Evolutionary conservation across 495 filamentous ascomycete genomes (phyloP), one percentile per base, ranked within the genome.

Genomic region (Geopyxis carbonaria): DNA sequence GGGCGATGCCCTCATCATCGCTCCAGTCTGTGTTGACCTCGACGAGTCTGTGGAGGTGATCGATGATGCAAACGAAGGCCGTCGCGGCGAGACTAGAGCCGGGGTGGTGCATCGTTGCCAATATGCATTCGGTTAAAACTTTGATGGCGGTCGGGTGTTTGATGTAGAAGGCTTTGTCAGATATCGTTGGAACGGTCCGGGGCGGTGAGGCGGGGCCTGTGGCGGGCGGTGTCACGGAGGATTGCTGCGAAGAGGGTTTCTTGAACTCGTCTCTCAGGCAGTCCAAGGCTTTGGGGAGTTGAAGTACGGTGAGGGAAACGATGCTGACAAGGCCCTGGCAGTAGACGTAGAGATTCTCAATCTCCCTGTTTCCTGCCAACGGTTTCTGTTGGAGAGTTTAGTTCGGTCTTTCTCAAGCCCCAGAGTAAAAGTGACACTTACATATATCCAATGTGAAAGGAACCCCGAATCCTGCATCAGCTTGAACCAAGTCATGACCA

Each of bases 231-330:
- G 43, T 48, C 13, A 45, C 46, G 8, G 54, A 55, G 14, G 51
- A 51, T 13, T 44, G 36, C 13, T 30, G 48, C 18, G 56, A 46
- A 24, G 53, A 44, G 20, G 44, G 34, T 22, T 56, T 44, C 16
- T 50, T 34, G 34, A 59, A 52, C 24, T 57, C 51, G 9, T 66
- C 41, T 21, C 57, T 48, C 13, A 59, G 38, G 23, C 60, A 43
- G 5, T 50, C 48, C 15, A 66, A 43, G 15, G 60, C 51, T 13
- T 44, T 38, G 2, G 73, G 64, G n/a, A 80, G 61, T 45, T 80
- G 80, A 19, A 95, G 59, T 16, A 92, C 66, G 3, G 72, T 66
- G 5, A 93, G 55, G 0, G 83, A 91, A 22, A 79, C 69, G 6
- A 78, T 63, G n/a, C 74, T 73, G 5, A 72, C 65, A 41, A 92